These are phyloP conservation scores for Sordariomycetes sp. DNA, from an alignment of 2,329 filamentous ascomycete species.

Conservation along the genomic window DNA sequence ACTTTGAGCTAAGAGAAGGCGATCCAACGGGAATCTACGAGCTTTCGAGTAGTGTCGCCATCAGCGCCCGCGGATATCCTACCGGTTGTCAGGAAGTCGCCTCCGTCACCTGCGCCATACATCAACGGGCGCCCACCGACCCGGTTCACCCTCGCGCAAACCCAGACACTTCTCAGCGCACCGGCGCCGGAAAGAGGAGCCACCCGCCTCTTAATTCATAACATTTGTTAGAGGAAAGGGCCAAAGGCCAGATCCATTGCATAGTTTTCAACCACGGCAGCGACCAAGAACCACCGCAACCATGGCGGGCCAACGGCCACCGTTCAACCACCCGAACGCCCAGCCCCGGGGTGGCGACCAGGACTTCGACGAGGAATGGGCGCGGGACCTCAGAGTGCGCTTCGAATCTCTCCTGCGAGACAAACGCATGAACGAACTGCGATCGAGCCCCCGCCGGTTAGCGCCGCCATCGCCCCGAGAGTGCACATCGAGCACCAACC, in stretches of 20 bases:
- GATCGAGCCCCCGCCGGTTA: constrained; percentile 32
- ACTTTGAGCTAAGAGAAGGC: constrained; percentile 1
- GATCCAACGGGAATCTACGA: neutral
- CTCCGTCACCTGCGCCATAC: neutral
- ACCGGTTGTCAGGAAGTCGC: neutral
- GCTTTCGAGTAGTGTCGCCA: neutral
- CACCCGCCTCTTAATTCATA: neutral
- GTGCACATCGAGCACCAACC: constrained; percentile 33
- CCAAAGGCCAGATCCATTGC: neutral
- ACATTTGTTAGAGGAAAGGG: neutral
- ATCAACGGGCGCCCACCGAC: neutral
- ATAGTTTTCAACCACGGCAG: neutral
- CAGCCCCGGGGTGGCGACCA: neutral
- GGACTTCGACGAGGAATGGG: constrained; percentile 50
- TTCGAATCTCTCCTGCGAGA: constrained; percentile 82
- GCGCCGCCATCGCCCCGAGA: constrained; percentile 41
- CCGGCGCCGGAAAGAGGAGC: neutral
- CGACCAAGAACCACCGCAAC: neutral
- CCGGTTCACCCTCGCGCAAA: neutral
- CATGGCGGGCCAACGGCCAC: constrained; percentile 2
- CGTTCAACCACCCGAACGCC: neutral
- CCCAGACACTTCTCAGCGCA: neutral
- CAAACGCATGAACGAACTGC: constrained; percentile 73
- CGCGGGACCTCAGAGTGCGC: constrained; percentile 64
- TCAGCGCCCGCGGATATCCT: neutral